Evolutionary conservation across 2,329 filamentous ascomycete genomes (phyloP).

Genomic region (Plenodomus biglobosus): DNA sequence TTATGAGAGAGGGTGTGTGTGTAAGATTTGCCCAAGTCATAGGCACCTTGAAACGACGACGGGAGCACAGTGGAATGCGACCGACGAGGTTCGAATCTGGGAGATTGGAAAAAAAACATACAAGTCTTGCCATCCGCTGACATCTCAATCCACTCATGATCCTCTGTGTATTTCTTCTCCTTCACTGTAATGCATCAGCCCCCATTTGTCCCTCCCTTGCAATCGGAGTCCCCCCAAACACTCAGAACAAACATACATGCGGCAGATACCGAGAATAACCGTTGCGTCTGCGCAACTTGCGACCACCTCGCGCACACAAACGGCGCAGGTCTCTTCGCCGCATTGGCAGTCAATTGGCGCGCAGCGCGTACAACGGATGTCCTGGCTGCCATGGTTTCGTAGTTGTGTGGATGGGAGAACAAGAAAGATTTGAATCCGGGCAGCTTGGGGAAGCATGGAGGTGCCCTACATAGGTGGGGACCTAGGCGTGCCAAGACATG

Average conservation of each 20-base stretch:
- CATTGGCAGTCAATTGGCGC: conserved; percentile 39
- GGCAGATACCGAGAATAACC: conserved; percentile 45
- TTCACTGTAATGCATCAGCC: conserved; percentile 51
- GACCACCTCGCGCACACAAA: conserved; percentile 32
- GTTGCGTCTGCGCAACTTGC: conserved; percentile 24
- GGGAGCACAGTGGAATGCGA: too few relatives aligned
- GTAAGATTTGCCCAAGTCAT: too few relatives aligned
- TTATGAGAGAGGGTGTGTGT: neutral
- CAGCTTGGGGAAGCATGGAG: conserved; percentile 4
- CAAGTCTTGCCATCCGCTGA: conserved; percentile 79
- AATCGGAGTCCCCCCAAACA: conserved; percentile 5
- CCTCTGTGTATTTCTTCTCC: conserved; percentile 87
- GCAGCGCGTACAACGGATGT: conserved; percentile 36
- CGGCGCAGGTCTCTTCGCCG: conserved; percentile 25
- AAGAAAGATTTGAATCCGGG: conserved; percentile 7
- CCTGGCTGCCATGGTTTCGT: conserved; percentile 41
- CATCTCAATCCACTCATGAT: conserved; percentile 98
- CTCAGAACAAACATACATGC: conserved; percentile 30
- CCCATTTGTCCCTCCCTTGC: neutral
- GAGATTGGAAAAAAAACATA: conserved; percentile 34
- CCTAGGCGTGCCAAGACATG: conserved; percentile 12
- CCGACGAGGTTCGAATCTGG: neutral
- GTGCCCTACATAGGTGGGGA: neutral
- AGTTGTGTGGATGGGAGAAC: neutral
- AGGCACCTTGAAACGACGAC: too few relatives aligned